Conservation (phyloP, 2,329 filamentous ascomycete species). For the Byssoonygena ceratinophila region DNA sequence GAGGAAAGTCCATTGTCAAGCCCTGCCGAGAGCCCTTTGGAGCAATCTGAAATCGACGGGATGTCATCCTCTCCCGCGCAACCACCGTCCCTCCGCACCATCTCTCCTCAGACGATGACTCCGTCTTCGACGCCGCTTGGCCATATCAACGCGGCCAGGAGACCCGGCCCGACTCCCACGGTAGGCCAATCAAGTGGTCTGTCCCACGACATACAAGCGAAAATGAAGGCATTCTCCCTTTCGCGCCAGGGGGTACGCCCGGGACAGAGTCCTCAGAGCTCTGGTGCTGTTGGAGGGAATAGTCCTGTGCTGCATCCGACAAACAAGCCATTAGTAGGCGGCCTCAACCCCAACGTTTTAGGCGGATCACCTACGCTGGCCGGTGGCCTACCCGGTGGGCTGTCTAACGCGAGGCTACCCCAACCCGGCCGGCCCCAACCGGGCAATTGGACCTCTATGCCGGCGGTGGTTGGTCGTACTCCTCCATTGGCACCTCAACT, state of each 20-base stretch:
- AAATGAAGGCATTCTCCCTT: conserved; percentile 59
- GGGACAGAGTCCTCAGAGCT: background rate
- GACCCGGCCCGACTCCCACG: conserved; percentile 40
- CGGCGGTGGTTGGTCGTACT: conserved; percentile 1
- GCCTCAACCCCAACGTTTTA: background rate
- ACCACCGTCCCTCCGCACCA: conserved; percentile 33
- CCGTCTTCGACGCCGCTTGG: conserved; percentile 76
- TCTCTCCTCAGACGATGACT: conserved; percentile 46
- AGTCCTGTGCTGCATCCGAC: background rate
- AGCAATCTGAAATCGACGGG: background rate
- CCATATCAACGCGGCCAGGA: conserved; percentile 58
- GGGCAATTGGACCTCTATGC: conserved; percentile 17
- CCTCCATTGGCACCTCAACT: conserved; percentile 30
- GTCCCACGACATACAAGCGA: conserved; percentile 55
- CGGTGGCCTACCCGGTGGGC: conserved; percentile 6
- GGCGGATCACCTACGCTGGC: background rate
- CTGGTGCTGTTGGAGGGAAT: background rate
- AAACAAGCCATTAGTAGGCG: conserved; percentile 5
- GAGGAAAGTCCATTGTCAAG: conserved; percentile 4
- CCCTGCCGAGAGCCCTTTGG: conserved; percentile 3
- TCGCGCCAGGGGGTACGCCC: conserved; percentile 38
- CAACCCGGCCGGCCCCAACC: conserved; percentile 20
- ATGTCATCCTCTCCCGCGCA: conserved; percentile 1
- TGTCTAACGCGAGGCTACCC: conserved; percentile 16
- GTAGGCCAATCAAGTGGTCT: conserved; percentile 42